These are phyloP conservation scores for Candida tetrigidarum DNA, from an alignment of 1,139 yeast species.

Conservation along the genomic window DNA sequence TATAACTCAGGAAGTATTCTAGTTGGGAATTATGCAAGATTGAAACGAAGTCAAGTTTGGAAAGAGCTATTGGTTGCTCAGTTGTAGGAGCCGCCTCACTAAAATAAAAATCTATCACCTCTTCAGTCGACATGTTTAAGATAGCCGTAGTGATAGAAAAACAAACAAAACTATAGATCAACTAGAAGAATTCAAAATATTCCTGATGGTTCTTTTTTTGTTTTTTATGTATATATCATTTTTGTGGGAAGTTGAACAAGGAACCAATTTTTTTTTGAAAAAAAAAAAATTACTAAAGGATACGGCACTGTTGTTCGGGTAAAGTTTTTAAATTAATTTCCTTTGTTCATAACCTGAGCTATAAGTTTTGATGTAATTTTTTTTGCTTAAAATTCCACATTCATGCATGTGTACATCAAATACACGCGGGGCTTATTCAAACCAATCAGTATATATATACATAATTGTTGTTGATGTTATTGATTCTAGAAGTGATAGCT, in stretches of 20 bases:
- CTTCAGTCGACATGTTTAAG: background rate
- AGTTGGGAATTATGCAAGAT: conserved; percentile 1
- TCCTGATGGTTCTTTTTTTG: background rate
- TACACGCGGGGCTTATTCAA: background rate
- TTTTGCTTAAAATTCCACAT: background rate
- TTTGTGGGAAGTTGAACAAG: background rate
- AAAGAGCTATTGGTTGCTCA: background rate
- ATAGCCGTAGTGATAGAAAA: too few species aligned
- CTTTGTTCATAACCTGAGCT: too few species aligned
- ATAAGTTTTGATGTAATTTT: too few species aligned
- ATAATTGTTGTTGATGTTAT: background rate
- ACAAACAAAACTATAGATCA: background rate
- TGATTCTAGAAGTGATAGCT: background rate
- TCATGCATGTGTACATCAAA: background rate
- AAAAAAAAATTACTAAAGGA: background rate
- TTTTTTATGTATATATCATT: too few species aligned
- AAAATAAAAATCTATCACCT: background rate
- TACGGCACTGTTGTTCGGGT: background rate
- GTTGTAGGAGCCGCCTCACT: background rate
- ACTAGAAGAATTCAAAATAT: background rate
- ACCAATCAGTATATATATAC: too few species aligned
- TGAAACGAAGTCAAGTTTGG: conserved; percentile 2
- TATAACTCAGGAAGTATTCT: conserved; percentile 5
- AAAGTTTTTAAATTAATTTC: background rate
- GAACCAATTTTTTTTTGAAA: too few species aligned